Percentiles rank a stretch among this genome's conserved stretches.
Conservation (phyloP, 2,329 filamentous ascomycete genomes). For the Fusarium sp. region DNA sequence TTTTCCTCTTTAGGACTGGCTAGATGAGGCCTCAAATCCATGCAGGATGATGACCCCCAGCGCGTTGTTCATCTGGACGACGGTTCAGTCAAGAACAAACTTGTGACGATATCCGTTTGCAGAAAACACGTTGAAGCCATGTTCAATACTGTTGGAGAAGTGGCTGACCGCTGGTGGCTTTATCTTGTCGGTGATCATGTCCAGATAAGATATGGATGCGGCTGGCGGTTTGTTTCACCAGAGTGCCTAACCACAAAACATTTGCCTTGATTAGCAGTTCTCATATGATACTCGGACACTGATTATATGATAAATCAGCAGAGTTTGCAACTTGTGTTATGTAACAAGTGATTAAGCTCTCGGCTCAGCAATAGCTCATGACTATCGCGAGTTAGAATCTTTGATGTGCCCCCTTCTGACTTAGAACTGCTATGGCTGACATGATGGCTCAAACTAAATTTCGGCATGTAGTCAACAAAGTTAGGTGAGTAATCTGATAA, state of each 20-base stretch:
- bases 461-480: not conserved
- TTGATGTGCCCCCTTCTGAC: too few species aligned
- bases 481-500: not conserved
- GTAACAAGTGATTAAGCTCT: not conserved
- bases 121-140: not conserved
- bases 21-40: slow-evolving; percentile 16
- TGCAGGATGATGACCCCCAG: not conserved
- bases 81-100: not conserved
- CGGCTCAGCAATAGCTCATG: not conserved
- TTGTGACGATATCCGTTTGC: not conserved
- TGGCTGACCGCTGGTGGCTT: not conserved
- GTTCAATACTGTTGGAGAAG: not conserved
- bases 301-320: not conserved
- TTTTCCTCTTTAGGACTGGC: not conserved
- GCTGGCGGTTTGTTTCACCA: not conserved
- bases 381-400: too few species aligned
- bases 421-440: not conserved
- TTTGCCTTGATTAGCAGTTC: not conserved
- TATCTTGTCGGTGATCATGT: slow-evolving; percentile 7
- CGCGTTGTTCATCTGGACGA: not conserved
- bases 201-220: slow-evolving; percentile 2
- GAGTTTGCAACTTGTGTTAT: not conserved
- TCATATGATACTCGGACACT: not conserved
- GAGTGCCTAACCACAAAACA: not conserved
- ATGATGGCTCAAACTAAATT: not conserved